Evolutionary conservation across 306 rosid genomes (phyloP).

Genomic region (Dryas octopetala): DNA sequence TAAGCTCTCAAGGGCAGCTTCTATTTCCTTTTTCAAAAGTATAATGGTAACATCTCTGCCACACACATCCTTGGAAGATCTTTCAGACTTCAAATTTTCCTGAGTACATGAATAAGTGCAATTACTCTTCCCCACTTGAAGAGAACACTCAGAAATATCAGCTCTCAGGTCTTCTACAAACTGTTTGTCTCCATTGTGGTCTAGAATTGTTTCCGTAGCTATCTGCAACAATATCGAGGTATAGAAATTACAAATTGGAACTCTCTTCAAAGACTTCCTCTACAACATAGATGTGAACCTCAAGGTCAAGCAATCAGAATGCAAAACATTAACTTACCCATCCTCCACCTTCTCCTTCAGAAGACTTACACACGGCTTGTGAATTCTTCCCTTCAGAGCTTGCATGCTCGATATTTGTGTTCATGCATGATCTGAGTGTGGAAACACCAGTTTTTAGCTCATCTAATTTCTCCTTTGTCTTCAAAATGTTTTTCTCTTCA

Average conservation of each 20-base stretch:
- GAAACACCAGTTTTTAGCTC: slow-evolving; percentile 75
- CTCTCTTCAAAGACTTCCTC: slow-evolving; percentile 30
- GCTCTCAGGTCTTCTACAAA: slow-evolving; percentile 32
- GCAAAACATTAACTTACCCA: slow-evolving; percentile 58
- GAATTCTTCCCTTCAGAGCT: slow-evolving; percentile 41
- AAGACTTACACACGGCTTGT: slow-evolving; percentile 34
- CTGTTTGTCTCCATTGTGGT: slow-evolving; percentile 23
- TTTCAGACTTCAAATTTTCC: slow-evolving; percentile 32
- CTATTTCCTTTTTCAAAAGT: slow-evolving; percentile 82
- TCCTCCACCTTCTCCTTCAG: slow-evolving; percentile 41
- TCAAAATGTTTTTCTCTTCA: slow-evolving; percentile 55
- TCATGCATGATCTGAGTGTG: slow-evolving; percentile 71
- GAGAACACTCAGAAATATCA: slow-evolving; percentile 37
- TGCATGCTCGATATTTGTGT: slow-evolving; percentile 43
- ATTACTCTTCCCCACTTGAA: slow-evolving; percentile 26
- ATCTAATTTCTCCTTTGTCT: slow-evolving; percentile 62
- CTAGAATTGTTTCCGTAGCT: slow-evolving; percentile 37
- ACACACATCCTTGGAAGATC: slow-evolving; percentile 31
- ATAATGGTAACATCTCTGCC: slow-evolving; percentile 60
- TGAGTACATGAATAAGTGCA: slow-evolving; percentile 12
- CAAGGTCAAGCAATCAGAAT: slow-evolving; percentile 35
- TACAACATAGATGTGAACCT: slow-evolving; percentile 37
- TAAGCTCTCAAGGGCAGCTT: slow-evolving; percentile 76
- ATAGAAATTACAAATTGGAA: slow-evolving; percentile 36
- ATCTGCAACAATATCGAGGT: slow-evolving; percentile 64